Evolutionary conservation across 176 grass and related monocot species (phyloP).

Genomic region (Juncus effusus): DNA sequence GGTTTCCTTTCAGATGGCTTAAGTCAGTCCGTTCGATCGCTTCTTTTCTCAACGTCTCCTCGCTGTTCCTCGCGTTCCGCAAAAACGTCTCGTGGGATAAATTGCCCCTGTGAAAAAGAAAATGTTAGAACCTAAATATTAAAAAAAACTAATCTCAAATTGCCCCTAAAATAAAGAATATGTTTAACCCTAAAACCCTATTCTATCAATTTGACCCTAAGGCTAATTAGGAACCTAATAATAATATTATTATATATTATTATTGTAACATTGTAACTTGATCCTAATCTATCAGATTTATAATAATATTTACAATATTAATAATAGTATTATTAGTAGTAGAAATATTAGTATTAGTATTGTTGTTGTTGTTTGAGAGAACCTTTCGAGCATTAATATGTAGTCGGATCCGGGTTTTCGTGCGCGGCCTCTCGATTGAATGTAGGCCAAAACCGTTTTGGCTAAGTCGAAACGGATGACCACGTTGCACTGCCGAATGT

Average conservation of each 20-base stretch:
- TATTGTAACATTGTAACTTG: no score
- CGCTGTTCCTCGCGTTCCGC: constrained; percentile 92
- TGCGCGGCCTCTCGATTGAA: constrained; percentile 91
- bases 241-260: no score
- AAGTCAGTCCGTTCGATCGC: constrained; percentile 99
- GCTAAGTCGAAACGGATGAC: constrained; percentile 99
- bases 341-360: no score
- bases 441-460: constrained; percentile 97
- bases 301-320: no score
- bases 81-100: constrained; percentile 82
- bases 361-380: neutral
- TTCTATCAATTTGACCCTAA: no score
- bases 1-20: constrained; percentile 83
- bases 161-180: no score
- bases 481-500: constrained; percentile 98
- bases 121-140: no score
- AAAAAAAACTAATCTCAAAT: no score
- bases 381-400: constrained; percentile 99
- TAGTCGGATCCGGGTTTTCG: constrained; percentile 99
- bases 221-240: no score
- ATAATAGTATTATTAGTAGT: no score
- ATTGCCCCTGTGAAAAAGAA: constrained; percentile 44
- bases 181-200: no score
- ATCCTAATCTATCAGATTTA: no score
- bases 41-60: constrained; percentile 97